Evolutionary conservation across 306 rosid genomes (phyloP).

Genomic region (Abrus pulchellus): DNA sequence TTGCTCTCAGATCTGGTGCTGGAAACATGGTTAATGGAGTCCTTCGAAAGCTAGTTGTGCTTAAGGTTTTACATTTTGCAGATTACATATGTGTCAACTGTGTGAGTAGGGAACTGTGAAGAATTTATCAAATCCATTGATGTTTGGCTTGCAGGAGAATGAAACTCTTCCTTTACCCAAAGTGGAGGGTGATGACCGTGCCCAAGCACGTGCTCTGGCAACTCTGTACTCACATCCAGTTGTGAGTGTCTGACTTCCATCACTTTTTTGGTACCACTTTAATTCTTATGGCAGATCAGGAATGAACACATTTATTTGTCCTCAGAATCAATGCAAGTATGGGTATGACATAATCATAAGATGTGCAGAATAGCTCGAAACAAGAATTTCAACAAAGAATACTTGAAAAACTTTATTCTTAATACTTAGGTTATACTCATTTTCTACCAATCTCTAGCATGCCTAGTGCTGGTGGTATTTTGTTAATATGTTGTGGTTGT

Average conservation of each 20-base stretch:
- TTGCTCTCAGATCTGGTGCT: slow-evolving; percentile 93
- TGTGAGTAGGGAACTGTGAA: not conserved
- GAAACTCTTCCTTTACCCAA: slow-evolving; percentile 79
- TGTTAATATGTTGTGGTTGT: slow-evolving; percentile 14
- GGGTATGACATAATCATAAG: not conserved
- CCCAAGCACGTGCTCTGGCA: slow-evolving; percentile 91
- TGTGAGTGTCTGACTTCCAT: slow-evolving; percentile 57
- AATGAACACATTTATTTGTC: not conserved
- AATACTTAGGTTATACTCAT: slow-evolving; percentile 13
- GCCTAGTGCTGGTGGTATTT: not conserved
- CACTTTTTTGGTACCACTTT: slow-evolving; percentile 14
- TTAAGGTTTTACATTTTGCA: slow-evolving; percentile 61
- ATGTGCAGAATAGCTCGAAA: slow-evolving; percentile 1
- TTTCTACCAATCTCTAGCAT: slow-evolving; percentile 24
- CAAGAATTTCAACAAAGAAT: slow-evolving; percentile 3
- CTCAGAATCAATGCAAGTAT: not conserved
- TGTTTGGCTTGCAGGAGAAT: slow-evolving; percentile 65
- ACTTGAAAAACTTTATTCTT: not conserved
- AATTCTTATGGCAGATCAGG: slow-evolving; percentile 11
- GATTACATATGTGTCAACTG: slow-evolving; percentile 20
- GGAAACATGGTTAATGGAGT: slow-evolving; percentile 93
- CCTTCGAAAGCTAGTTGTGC: slow-evolving; percentile 78
- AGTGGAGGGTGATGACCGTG: slow-evolving; percentile 86
- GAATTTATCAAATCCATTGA: slow-evolving; percentile 37
- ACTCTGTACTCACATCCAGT: slow-evolving; percentile 88